Conservation (phyloP, 2,329 filamentous ascomycete species). For the Sarocladium kiliense region DNA sequence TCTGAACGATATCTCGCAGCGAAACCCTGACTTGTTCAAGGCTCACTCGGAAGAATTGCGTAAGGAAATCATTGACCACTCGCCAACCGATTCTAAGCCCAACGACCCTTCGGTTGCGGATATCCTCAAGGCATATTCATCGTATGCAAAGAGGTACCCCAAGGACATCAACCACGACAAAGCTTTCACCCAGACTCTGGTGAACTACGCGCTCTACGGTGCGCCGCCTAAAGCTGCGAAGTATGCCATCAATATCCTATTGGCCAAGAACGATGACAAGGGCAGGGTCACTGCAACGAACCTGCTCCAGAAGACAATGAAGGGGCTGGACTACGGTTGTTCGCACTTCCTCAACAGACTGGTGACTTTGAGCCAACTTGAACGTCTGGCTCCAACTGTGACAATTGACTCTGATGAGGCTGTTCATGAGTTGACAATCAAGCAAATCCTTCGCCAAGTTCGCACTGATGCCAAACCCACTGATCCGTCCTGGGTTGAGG, state of each 20-base stretch:
- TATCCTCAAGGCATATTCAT: slow-evolving; percentile 88
- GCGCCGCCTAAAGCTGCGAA: slow-evolving; percentile 80
- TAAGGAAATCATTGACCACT: slow-evolving; percentile 75
- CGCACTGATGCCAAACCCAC: slow-evolving; percentile 53
- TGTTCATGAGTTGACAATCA: slow-evolving; percentile 74
- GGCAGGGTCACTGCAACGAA: slow-evolving; percentile 79
- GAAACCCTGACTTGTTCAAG: slow-evolving; percentile 86
- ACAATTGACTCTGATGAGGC: slow-evolving; percentile 68
- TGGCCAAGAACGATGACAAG: slow-evolving; percentile 69
- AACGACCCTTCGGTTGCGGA: slow-evolving; percentile 78
- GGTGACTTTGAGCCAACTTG: slow-evolving; percentile 67
- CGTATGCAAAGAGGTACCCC: slow-evolving; percentile 82
- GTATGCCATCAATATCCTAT: slow-evolving; percentile 85
- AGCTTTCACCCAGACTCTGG: slow-evolving; percentile 75
- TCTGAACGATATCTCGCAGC: slow-evolving; percentile 84
- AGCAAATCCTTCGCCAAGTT: slow-evolving; percentile 67
- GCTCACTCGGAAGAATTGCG: slow-evolving; percentile 89
- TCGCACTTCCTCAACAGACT: slow-evolving; percentile 72
- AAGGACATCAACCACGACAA: slow-evolving; percentile 76
- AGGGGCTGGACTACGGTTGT: slow-evolving; percentile 67
- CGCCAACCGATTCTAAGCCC: slow-evolving; percentile 61
- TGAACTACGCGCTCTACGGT: slow-evolving; percentile 78
- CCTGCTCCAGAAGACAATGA: slow-evolving; percentile 69
- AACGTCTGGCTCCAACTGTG: slow-evolving; percentile 67
- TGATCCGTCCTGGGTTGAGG: slow-evolving; percentile 62